phyloP scores from a whole-genome alignment of 108 stramenopile species.

The Conticribra guillardii region DNA sequence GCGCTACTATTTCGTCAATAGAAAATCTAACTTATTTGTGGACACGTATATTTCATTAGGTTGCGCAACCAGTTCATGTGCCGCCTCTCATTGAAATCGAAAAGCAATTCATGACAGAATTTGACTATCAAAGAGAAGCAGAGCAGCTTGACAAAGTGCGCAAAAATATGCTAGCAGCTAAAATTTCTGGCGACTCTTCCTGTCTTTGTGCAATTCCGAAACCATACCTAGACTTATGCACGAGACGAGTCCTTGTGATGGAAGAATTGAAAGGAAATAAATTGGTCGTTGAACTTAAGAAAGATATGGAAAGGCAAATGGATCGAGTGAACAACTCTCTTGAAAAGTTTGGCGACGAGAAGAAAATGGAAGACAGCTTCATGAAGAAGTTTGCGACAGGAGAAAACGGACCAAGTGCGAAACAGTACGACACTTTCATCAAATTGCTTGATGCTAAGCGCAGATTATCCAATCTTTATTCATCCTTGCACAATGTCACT shows the following conservation, averaged over 20 bases:
- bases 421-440: slow-evolving; percentile 68
- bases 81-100: slow-evolving; percentile 88
- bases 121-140: slow-evolving; percentile 89
- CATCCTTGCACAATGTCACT: slow-evolving; percentile 57
- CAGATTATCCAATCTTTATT: slow-evolving; percentile 44
- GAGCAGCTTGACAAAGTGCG: slow-evolving; percentile 66
- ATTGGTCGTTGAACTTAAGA: slow-evolving; percentile 67
- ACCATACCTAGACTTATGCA: slow-evolving; percentile 70
- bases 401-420: slow-evolving; percentile 61
- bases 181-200: slow-evolving; percentile 51
- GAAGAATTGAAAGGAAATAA: slow-evolving; percentile 81
- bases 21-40: no score
- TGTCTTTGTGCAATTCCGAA: slow-evolving; percentile 65
- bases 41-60: no score
- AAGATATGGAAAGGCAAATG: slow-evolving; percentile 61
- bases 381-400: slow-evolving; percentile 55
- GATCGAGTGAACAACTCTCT: slow-evolving; percentile 49
- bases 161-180: slow-evolving; percentile 65
- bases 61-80: slow-evolving; percentile 90
- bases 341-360: slow-evolving; percentile 51
- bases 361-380: slow-evolving; percentile 43
- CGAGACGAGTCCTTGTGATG: slow-evolving; percentile 84
- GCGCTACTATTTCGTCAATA: no score
- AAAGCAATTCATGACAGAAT: slow-evolving; percentile 93
- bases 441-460: slow-evolving; percentile 58